Percentiles rank a stretch among this genome's conserved stretches.
phyloP scores from a whole-genome alignment of 345 rosid species.

The Bruguiera gymnorhiza region DNA sequence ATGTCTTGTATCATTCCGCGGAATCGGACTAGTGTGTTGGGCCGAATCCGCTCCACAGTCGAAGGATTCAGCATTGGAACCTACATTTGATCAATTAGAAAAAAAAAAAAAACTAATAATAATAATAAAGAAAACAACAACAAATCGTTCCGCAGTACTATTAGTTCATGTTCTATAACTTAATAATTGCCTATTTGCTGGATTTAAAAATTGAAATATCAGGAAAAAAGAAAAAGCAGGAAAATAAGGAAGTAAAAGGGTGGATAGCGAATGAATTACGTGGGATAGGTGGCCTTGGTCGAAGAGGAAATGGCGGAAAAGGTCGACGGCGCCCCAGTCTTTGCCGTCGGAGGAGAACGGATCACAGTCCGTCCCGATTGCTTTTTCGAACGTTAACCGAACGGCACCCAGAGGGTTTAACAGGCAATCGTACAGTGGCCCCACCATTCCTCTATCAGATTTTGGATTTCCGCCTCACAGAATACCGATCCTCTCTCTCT shows the following conservation, averaged over 20 bases:
- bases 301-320: slow-evolving; percentile 70
- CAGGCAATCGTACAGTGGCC: slow-evolving; percentile 72
- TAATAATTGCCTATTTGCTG: neutral
- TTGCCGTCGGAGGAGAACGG: slow-evolving; percentile 69
- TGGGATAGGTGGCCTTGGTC: slow-evolving; percentile 58
- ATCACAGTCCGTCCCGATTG: slow-evolving; percentile 52
- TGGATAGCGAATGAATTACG: slow-evolving; percentile 24
- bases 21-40: slow-evolving; percentile 70
- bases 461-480: neutral
- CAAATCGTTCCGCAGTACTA: too few species aligned
- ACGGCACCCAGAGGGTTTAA: slow-evolving; percentile 89
- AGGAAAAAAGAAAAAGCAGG: neutral
- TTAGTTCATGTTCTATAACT: too few species aligned
- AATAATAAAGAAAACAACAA: too few species aligned
- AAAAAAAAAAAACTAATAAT: neutral
- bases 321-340: slow-evolving; percentile 86
- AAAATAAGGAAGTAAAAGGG: neutral
- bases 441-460: slow-evolving; percentile 48
- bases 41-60: slow-evolving; percentile 52
- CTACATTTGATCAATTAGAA: slow-evolving; percentile 25
- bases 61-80: slow-evolving; percentile 61
- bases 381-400: slow-evolving; percentile 68
- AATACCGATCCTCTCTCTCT: slow-evolving; percentile 1
- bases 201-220: neutral
- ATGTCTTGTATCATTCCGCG: slow-evolving; percentile 97